These are phyloP conservation scores for Coemansia sp. DNA, from an alignment of 192 early-diverging fungal species.

Conservation along the genomic window DNA sequence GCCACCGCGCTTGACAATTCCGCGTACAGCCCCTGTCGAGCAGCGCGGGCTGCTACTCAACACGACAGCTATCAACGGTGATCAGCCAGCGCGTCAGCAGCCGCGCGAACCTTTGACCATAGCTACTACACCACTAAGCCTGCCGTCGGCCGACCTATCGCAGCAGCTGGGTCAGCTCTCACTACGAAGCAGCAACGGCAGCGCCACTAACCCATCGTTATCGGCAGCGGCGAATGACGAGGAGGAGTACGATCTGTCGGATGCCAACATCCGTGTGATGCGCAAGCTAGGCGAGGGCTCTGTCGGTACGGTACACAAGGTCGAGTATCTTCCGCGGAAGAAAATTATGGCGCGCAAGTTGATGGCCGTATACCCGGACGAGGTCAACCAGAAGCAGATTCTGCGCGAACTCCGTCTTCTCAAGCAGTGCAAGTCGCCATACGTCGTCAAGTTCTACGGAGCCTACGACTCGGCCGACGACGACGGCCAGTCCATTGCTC, in stretches of 20 bases:
- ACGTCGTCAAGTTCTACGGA: slow-evolving; percentile 95
- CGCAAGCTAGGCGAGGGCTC: slow-evolving; percentile 87
- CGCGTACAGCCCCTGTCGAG: slow-evolving; percentile 28
- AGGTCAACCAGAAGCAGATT: slow-evolving; percentile 77
- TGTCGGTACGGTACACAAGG: slow-evolving; percentile 90
- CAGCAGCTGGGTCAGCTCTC: slow-evolving; percentile 28
- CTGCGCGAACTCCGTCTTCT: slow-evolving; percentile 89
- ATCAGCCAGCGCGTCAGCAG: slow-evolving; percentile 46
- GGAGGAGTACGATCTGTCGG: slow-evolving; percentile 40
- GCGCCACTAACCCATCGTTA: background rate
- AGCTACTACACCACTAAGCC: background rate
- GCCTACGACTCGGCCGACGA: slow-evolving; percentile 80
- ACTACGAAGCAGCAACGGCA: slow-evolving; percentile 1
- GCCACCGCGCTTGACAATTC: slow-evolving; percentile 29
- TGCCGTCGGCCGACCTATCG: slow-evolving; percentile 2
- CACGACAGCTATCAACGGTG: slow-evolving; percentile 6
- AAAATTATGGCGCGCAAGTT: slow-evolving; percentile 91
- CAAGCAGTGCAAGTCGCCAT: slow-evolving; percentile 83
- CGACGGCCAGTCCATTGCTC: slow-evolving; percentile 73
- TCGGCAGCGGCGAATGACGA: slow-evolving; percentile 33
- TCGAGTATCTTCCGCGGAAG: slow-evolving; percentile 67
- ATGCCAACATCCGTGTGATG: slow-evolving; percentile 73
- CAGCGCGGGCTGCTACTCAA: background rate
- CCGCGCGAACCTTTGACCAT: slow-evolving; percentile 40
- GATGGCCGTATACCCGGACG: slow-evolving; percentile 64